phyloP scores from a whole-genome alignment of 495 filamentous ascomycete genomes.

The Cenococcum geophilum region DNA sequence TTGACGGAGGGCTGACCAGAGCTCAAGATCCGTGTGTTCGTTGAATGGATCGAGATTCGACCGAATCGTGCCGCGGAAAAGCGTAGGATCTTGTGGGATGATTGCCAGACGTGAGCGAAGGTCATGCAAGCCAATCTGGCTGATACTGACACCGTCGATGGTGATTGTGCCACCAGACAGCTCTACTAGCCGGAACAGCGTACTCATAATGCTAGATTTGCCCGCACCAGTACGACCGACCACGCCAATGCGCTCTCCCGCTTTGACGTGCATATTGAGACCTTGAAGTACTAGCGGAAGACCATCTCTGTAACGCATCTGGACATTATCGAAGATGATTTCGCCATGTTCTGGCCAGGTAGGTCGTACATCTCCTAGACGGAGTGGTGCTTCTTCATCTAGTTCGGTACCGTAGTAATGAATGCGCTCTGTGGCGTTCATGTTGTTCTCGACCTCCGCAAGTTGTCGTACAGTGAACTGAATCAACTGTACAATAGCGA shows the following conservation, averaged over 20 bases:
- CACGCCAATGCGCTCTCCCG: slow-evolving; percentile 87
- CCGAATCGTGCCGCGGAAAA: slow-evolving; percentile 87
- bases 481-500: slow-evolving; percentile 91
- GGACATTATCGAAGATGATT: slow-evolving; percentile 75
- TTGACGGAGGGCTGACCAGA: slow-evolving; percentile 81
- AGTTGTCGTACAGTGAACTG: slow-evolving; percentile 92
- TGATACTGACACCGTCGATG: slow-evolving; percentile 88
- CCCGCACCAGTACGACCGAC: slow-evolving; percentile 92
- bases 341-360: slow-evolving; percentile 80
- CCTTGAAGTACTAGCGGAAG: slow-evolving; percentile 80
- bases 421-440: slow-evolving; percentile 94
- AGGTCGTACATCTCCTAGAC: slow-evolving; percentile 56
- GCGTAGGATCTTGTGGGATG: slow-evolving; percentile 92
- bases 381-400: slow-evolving; percentile 80
- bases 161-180: slow-evolving; percentile 74
- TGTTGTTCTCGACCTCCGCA: slow-evolving; percentile 93
- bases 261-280: slow-evolving; percentile 66
- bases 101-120: slow-evolving; percentile 85
- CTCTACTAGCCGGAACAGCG: slow-evolving; percentile 86
- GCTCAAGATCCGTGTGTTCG: slow-evolving; percentile 77
- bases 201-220: slow-evolving; percentile 90
- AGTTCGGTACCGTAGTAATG: slow-evolving; percentile 83
- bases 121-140: slow-evolving; percentile 74
- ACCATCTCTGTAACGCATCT: slow-evolving; percentile 84
- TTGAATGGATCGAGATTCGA: slow-evolving; percentile 89